A percentile compares a stretch with the other conserved stretches of the same genome.
Conservation (phyloP, 23 red algal species). For the Gracilaria domingensis region DNA sequence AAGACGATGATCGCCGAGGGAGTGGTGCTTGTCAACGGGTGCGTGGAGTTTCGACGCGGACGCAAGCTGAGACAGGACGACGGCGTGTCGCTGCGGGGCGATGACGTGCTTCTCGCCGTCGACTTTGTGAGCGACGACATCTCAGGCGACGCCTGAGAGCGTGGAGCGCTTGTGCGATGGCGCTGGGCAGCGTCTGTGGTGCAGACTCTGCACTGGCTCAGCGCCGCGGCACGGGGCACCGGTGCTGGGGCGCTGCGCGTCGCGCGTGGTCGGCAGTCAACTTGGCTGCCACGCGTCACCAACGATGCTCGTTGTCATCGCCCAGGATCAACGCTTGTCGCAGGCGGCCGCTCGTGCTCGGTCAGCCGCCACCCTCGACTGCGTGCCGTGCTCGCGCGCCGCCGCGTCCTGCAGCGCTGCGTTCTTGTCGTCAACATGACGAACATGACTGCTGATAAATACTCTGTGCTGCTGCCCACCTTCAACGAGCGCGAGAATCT, state of each 20-base stretch:
- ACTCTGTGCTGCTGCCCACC: conserved; percentile 94
- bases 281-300: conserved; percentile 1
- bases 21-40: conserved; percentile 61
- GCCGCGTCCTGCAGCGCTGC: neutral
- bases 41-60: conserved; percentile 48
- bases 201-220: no score
- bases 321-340: neutral
- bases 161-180: neutral
- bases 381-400: neutral
- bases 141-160: no score
- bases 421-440: neutral
- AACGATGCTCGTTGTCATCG: neutral
- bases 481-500: conserved; percentile 99
- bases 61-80: conserved; percentile 47
- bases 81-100: neutral
- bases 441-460: conserved; percentile 41
- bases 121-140: neutral
- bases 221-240: neutral
- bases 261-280: neutral
- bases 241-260: no score
- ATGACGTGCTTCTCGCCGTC: neutral
- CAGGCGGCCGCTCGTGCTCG: neutral
- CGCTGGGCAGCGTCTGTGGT: no score
- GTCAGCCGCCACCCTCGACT: no score
- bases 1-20: conserved; percentile 60